Evolutionary conservation across 768 basidiomycete species (phyloP), one percentile per base, ranked within the genome.

Genomic region (Hypsizygus marmoreus): DNA sequence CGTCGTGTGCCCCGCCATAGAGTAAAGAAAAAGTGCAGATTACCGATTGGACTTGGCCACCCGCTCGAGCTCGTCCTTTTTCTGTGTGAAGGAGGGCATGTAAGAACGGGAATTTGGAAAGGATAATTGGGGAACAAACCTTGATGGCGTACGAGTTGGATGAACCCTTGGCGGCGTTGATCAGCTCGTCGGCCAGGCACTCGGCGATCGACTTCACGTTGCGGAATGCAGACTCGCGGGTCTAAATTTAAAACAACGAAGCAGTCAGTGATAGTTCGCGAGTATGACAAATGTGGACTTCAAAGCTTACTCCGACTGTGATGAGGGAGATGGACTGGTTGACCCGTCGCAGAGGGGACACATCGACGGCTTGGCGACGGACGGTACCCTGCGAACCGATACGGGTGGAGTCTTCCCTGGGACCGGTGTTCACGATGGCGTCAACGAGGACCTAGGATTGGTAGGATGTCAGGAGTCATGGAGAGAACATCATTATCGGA

Each of bases 81-180:
- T 95, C 92, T 91, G 64, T 60, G 26, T 33, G 47, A 4, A 25
- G 28, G 52, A 31, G 61, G 30, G 33, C 23, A 34, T 42, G 31
- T 40, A 20, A 40, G 25, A 22, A 29, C 14, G 14, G 10, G 22
- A 26, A 26, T 24, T 14, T 24, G 40, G 9, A 20, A 22, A 36
- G 12, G 12, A 42, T 47, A 23, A 26, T 22, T 32, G 4, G n/a
- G 16, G 24, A 24, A 60, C 73, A 35, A 34, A 90, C 89, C 91
- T 97, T 98, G 82, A 99, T 99, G 52, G 95, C 95, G 69, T 98
- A 99, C 44, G 95, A 98, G 88, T 99, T 99, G 64, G 95, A 97
- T 39, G 97, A 98, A 55, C 97, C 97, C 79, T 99, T 98, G 56
- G 95, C 97, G 43, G 97, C 97, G 71, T 99, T 99, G 82, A 98